phyloP scores from a whole-genome alignment of 169 alveolate genomes.

The Babesia ovata region DNA sequence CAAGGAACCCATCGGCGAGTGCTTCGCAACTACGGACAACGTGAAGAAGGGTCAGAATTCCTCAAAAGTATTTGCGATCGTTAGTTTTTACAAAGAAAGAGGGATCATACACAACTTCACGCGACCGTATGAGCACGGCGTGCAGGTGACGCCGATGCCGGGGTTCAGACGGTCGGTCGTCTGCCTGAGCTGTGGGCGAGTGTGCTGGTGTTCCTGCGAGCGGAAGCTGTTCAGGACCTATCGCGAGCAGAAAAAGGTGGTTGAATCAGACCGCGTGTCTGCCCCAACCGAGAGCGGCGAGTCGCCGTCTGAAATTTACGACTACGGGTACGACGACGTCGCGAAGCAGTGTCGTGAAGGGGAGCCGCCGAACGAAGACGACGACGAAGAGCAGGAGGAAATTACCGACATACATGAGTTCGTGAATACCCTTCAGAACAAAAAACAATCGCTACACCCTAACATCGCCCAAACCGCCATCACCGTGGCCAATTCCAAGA shows the following conservation, averaged over 20 bases:
- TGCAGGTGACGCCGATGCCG: slow-evolving; percentile 12
- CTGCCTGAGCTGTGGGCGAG: slow-evolving; percentile 59
- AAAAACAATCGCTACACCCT: slow-evolving; percentile 21
- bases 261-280: not conserved
- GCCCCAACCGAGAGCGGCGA: not conserved
- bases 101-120: slow-evolving; percentile 64
- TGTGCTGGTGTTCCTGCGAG: slow-evolving; percentile 63
- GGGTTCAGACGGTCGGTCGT: slow-evolving; percentile 55
- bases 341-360: not conserved
- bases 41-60: slow-evolving; percentile 3
- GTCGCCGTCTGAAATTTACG: not conserved
- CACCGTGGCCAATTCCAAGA: slow-evolving; percentile 15
- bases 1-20: slow-evolving; percentile 14
- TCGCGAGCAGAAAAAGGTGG: not conserved
- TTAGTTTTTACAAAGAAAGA: slow-evolving; percentile 51
- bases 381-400: not conserved
- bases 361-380: not conserved
- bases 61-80: slow-evolving; percentile 9
- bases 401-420: slow-evolving; percentile 36
- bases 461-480: slow-evolving; percentile 36
- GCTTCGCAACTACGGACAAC: slow-evolving; percentile 7
- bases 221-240: slow-evolving; percentile 51
- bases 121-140: slow-evolving; percentile 52
- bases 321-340: not conserved
- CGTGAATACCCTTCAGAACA: slow-evolving; percentile 11